Evolutionary conservation across 1,284 basidiomycete species (phyloP), one percentile per base, ranked within the genome.

Genomic region (Sutorius eximius): DNA sequence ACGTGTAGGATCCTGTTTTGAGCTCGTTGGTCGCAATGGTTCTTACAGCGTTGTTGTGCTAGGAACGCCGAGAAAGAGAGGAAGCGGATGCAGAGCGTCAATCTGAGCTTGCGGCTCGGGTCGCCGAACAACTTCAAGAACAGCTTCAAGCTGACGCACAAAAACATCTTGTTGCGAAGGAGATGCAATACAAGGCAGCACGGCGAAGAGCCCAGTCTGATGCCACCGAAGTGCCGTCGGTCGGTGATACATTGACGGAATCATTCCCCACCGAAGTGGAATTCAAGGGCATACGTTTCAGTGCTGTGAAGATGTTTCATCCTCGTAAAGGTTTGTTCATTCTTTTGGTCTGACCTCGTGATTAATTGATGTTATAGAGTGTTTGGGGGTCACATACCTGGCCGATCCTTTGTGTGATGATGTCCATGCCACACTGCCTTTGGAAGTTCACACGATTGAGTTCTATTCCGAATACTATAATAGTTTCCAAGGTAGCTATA

Each of bases 321-420:
- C 84, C 86, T 12, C 75, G 77, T 29, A 75, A 77, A 71, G 85
- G 87, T 87, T 53, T 16, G 77, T 74, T 51, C 30, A 49, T 40
- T 12, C 50, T n/a, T 46, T 50, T 24, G 18, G 34, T 38, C 12
- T 16, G 5, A 24, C 30, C 27, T 50, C 20, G 33, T 32, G 10
- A 24, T 62, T 4, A 49, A 58, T 36, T 40, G 24, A 34, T 16
- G 5, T 24, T 29, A 3, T 48, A 87, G 88, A 84, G 45, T 78
- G 75, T 37, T 69, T 89, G 27, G 87, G 86, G 3, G 82, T 78
- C 6, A 73, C 82, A 0, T 90, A 86, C 69, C 76, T 83, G 54
- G 89, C 88, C 0, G 87, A 89, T 57, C 88, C 89, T 11, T 70
- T 90, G 20, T 82, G 80, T 59, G 86, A 89, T 57, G 82, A 86